Evolutionary conservation across 2,329 filamentous ascomycete species (phyloP), one percentile per base, ranked within the genome.

Genomic region (Colletotrichum simmondsii): DNA sequence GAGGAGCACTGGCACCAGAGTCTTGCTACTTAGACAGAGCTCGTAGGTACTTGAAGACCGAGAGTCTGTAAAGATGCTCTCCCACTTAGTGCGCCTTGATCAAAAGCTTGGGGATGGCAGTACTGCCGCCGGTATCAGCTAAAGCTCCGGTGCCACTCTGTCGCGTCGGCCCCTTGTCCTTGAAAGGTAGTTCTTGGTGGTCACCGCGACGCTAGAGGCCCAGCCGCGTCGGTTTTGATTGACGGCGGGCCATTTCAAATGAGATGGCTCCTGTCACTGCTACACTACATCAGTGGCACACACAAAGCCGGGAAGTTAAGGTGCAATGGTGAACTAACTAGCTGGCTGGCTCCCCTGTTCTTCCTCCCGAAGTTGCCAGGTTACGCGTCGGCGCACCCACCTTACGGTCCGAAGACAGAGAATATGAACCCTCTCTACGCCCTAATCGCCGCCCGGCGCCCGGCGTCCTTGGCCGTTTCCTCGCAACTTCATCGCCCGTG

Each of bases 381-480:
- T 24, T 52, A 58, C 37, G 35, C 65, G n/a, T 22, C 65, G 35
- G 30, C 35, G 26, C 56, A 42, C 46, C 56, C 42, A 16, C 54
- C 26, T 63, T 26, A 49, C 37, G 35, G 30, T 42, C 63, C 58
- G 28, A 46, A 69, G 52, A 49, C n/a, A 42, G 16, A 49, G 59
- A 67, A 67, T 68, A 68, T 64, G 65, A 59, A 71, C 42, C 52
- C 46, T 59, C 26, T 58, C 42, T 52, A 46, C 68, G 22, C 58
- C 37, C 22, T 46, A 35, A 37, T 35, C 14, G 28, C 57, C 26
- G 37, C 32, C 64, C 64, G 35, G 26, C 49, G 19, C 24, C 42
- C 42, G 42, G 42, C 19, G 16, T 49, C 19, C 16, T 22, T 49
- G 42, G 42, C 42, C 46, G 32, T 65, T 65, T 65, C 12, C 28